Conservation (phyloP, 2,329 filamentous ascomycete genomes). For the Pseudocercospora fijiensis region DNA sequence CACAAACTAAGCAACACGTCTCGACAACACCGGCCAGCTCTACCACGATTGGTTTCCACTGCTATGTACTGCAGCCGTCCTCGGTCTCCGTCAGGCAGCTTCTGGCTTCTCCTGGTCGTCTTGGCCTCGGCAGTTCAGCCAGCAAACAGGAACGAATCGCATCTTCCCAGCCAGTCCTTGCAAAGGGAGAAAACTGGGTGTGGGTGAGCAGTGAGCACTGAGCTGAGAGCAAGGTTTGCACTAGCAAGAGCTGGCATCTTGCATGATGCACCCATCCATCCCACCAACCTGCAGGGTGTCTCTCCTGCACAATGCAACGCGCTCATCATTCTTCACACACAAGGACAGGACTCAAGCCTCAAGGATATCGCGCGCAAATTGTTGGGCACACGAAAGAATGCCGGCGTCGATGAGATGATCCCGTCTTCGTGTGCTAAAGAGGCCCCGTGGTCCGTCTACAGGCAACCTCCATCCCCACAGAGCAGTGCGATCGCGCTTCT, state of each 20-base stretch:
- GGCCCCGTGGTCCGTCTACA: background rate
- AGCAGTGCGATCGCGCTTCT: background rate
- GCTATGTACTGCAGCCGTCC: constrained; percentile 5
- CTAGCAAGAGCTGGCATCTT: constrained; percentile 7
- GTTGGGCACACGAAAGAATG: background rate
- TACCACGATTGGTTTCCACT: background rate
- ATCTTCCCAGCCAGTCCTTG: constrained; percentile 3
- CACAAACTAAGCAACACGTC: constrained; percentile 3
- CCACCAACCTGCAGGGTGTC: background rate
- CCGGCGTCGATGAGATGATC: background rate
- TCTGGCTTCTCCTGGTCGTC: background rate
- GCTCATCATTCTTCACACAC: background rate
- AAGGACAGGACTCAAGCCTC: too few relatives aligned
- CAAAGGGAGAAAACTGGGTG: constrained; percentile 1
- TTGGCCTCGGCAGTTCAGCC: constrained; percentile 11
- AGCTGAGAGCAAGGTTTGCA: background rate
- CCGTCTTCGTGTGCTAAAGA: background rate
- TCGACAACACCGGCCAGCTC: background rate
- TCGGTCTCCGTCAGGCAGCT: constrained; percentile 10
- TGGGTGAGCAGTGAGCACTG: constrained; percentile 13
- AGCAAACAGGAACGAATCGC: constrained; percentile 5
- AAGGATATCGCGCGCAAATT: background rate
- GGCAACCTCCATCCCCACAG: background rate
- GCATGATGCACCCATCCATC: too few relatives aligned
- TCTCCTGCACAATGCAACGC: background rate